Evolutionary conservation across 2,329 filamentous ascomycete species (phyloP), one percentile per base, ranked within the genome.

Genomic region (Diplodia seriata): DNA sequence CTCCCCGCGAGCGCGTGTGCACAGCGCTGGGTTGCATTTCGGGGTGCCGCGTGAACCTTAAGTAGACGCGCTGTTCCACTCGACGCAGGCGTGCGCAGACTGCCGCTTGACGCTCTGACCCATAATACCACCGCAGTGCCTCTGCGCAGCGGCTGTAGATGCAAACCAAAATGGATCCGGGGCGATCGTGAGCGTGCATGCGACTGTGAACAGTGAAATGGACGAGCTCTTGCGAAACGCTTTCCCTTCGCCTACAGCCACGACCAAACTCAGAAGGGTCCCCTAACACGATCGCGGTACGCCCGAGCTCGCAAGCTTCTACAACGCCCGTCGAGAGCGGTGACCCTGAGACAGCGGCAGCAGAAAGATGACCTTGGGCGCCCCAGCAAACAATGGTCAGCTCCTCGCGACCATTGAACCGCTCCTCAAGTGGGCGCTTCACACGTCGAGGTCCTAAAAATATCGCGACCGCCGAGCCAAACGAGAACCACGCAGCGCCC

Each of bases 361-460:
- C 66, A 67, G 59, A 68, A 68, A 68, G 61, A 68, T 68, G 67
- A 65, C 51, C 67, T 65, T 68, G 57, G 50, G 66, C 43, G 59
- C 57, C 67, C 67, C 40, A 53, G 70, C 69, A 70, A 70, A 72
- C 68, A 68, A 76, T 76, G 74, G 73, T 72, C 70, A 72, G 70
- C 62, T 70, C 70, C 68, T 71, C 76, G 71, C 74, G 76, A 70
- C 74, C 76, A 69, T 72, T 75, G 69, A 54, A 70, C 68, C 72
- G 72, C 59, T 69, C 72, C 20, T 70, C 71, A 54, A 71, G 71
- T 73, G 76, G 78, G 71, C 75, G 76, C 69, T 74, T 69, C 55
- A 66, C 70, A 75, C 75, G 69, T 73, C 76, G 70, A 69, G 71
- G 62, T 53, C 73, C 57, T 68, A 68, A 68, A 57, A 68, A 64